These are phyloP conservation scores for Heliamphora exappendiculata DNA, from an alignment of 148 eudicot species.

Conservation along the genomic window DNA sequence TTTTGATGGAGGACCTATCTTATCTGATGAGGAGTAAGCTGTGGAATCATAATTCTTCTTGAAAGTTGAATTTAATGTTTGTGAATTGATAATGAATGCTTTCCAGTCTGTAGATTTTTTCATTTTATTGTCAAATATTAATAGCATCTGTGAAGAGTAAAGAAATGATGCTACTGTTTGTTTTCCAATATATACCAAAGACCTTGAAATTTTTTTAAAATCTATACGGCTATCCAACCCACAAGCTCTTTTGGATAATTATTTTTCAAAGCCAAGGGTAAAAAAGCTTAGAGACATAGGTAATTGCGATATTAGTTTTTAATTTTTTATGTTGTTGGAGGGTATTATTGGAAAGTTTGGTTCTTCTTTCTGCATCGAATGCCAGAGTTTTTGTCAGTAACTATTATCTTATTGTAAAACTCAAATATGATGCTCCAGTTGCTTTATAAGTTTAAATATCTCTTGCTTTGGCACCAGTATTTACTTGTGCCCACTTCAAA, in stretches of 20 bases:
- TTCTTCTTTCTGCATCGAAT: background rate
- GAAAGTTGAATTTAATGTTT: background rate
- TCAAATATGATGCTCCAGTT: background rate
- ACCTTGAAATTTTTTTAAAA: background rate
- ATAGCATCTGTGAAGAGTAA: background rate
- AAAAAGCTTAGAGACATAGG: background rate
- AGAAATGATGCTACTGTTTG: background rate
- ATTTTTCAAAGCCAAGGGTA: background rate
- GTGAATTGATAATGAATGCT: background rate
- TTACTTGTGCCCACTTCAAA: background rate
- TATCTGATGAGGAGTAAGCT: conserved; percentile 81
- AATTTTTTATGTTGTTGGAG: background rate
- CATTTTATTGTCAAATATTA: background rate
- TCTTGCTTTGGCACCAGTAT: background rate
- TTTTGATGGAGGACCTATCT: conserved; percentile 72
- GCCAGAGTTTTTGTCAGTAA: background rate
- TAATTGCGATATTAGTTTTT: background rate
- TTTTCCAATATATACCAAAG: background rate
- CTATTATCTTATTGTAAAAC: background rate
- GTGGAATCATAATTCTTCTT: background rate
- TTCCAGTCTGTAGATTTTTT: background rate
- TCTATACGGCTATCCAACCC: background rate
- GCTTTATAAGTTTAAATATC: background rate
- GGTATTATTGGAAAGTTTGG: background rate
- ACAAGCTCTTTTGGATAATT: background rate